Conservation (phyloP, 805 yeast species). For the Vanderwaltozyma yarrowii region DNA sequence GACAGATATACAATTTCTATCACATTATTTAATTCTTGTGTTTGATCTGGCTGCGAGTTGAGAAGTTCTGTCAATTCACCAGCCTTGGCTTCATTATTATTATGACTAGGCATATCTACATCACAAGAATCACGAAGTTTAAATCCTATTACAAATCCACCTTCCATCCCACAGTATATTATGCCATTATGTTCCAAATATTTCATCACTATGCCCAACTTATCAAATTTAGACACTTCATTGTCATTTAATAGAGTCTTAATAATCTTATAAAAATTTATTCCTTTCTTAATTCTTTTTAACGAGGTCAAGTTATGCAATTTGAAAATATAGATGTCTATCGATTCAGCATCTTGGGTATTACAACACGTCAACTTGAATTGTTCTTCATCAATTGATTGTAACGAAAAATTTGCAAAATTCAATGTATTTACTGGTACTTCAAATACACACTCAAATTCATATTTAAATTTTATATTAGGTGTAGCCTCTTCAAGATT, state of each 20-base stretch:
- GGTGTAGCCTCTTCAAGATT: not conserved
- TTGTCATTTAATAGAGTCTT: slow-evolving; percentile 3
- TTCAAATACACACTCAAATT: not conserved
- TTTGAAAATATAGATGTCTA: slow-evolving; percentile 19
- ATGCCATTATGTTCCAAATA: slow-evolving; percentile 7
- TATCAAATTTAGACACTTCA: slow-evolving; percentile 9
- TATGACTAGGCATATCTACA: too few relatives aligned
- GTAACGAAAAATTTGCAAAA: slow-evolving; percentile 21
- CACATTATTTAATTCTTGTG: not conserved
- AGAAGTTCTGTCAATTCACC: too few relatives aligned
- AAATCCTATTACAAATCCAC: slow-evolving; percentile 25
- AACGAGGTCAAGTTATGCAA: slow-evolving; percentile 14
- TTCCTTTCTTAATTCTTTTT: slow-evolving; percentile 13
- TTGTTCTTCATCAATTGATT: not conserved
- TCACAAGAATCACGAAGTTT: slow-evolving; percentile 3
- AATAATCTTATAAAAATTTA: slow-evolving; percentile 13
- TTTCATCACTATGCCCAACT: slow-evolving; percentile 25
- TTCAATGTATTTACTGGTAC: slow-evolving; percentile 26
- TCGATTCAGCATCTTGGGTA: slow-evolving; percentile 21
- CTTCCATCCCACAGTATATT: slow-evolving; percentile 21
- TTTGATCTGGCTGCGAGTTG: too few relatives aligned
- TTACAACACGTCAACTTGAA: slow-evolving; percentile 22
- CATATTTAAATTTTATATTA: not conserved
- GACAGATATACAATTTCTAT: slow-evolving; percentile 18
- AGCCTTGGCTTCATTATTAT: too few relatives aligned